Percentiles rank a stretch among this genome's conserved stretches.
These are phyloP conservation scores for Luzula sylvatica DNA, from an alignment of 176 grass and related monocot genomes.

Conservation along the genomic window DNA sequence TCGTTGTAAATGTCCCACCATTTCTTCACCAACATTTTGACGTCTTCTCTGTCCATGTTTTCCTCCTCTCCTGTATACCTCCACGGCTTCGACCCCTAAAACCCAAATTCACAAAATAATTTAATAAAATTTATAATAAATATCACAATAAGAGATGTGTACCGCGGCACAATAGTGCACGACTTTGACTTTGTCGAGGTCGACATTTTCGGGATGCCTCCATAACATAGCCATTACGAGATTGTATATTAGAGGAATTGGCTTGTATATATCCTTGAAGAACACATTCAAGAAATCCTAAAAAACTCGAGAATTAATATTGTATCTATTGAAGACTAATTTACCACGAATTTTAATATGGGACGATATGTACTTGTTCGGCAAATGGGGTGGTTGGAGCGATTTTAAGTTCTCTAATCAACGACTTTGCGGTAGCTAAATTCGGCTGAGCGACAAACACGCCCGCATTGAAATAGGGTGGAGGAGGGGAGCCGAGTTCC, in stretches of 20 bases:
- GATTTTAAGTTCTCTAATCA: constrained; percentile 28
- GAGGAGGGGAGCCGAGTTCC: constrained; percentile 29
- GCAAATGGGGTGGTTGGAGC: constrained; percentile 52
- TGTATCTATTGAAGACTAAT: no score
- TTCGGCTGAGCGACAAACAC: constrained; percentile 75
- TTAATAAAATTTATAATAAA: neutral
- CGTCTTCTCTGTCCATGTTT: constrained; percentile 68
- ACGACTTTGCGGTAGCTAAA: constrained; percentile 21
- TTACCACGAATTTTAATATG: no score
- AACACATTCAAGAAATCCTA: constrained; percentile 84
- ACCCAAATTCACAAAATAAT: neutral
- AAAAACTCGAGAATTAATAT: no score
- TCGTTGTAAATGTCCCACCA: constrained; percentile 66
- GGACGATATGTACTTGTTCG: constrained; percentile 41
- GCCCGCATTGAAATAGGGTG: constrained; percentile 84
- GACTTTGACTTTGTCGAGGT: constrained; percentile 54
- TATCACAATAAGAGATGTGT: neutral
- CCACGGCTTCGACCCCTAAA: constrained; percentile 74
- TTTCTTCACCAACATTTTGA: constrained; percentile 45
- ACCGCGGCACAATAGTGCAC: constrained; percentile 91
- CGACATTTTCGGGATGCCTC: constrained; percentile 63
- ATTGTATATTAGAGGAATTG: constrained; percentile 53
- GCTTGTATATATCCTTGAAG: constrained; percentile 47
- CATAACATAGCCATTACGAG: constrained; percentile 80
- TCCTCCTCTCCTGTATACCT: constrained; percentile 55